Conservation (phyloP, 495 filamentous ascomycete genomes). For the Trichoderma virens region DNA sequence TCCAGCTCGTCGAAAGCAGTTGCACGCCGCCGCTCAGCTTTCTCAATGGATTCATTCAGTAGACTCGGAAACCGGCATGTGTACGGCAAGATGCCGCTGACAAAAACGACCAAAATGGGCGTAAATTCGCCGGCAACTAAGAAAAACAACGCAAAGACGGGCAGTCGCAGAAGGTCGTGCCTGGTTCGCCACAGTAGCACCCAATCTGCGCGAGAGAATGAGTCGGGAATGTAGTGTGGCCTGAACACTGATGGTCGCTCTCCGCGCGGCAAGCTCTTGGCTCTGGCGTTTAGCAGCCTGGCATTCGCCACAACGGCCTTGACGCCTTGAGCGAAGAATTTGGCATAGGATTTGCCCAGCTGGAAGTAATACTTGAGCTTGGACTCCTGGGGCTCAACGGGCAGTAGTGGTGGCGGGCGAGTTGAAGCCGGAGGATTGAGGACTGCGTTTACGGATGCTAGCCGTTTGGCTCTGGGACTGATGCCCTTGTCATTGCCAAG, state of each 20-base stretch:
- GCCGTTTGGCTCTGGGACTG: neutral
- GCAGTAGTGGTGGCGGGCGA: conserved; percentile 47
- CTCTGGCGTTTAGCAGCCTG: conserved; percentile 27
- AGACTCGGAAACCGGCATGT: conserved; percentile 78
- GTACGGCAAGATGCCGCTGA: conserved; percentile 61
- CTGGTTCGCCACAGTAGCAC: conserved; percentile 51
- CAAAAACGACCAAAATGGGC: conserved; percentile 60
- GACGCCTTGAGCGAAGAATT: conserved; percentile 85
- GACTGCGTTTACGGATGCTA: neutral
- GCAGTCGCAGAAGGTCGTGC: conserved; percentile 66
- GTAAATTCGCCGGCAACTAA: conserved; percentile 78
- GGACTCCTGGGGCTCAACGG: conserved; percentile 37
- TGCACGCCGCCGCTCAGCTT: conserved; percentile 38
- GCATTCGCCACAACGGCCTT: conserved; percentile 55
- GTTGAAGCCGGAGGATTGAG: conserved; percentile 54
- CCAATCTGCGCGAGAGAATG: conserved; percentile 20
- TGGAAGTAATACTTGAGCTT: conserved; percentile 37
- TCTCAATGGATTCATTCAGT: conserved; percentile 45
- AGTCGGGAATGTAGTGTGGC: conserved; percentile 52
- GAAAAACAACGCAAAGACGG: conserved; percentile 64
- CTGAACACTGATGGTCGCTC: conserved; percentile 26
- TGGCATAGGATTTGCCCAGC: conserved; percentile 51
- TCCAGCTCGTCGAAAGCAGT: conserved; percentile 30
- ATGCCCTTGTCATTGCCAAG: neutral
- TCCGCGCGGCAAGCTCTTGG: conserved; percentile 18